Evolutionary conservation across 495 filamentous ascomycete genomes (phyloP), one percentile per base, ranked within the genome.

Genomic region (Xylaria telfairii): DNA sequence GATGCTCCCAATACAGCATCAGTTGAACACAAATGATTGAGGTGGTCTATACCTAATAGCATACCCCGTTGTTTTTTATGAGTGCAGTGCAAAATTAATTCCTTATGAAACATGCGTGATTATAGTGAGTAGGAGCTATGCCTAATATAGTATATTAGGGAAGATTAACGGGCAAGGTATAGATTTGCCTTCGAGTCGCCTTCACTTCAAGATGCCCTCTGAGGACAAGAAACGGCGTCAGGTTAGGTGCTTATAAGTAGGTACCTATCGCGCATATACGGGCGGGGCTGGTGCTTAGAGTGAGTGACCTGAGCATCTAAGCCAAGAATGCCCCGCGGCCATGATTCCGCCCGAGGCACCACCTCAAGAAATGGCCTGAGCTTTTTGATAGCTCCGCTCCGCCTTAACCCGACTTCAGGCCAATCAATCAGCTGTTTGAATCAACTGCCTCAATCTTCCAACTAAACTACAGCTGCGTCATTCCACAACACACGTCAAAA

Each of bases 401-500:
- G 65, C 53, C 65, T 46, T n/a, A 34, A 59, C 53, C 65, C 65
- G 65, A 60, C 64, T 32, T 59, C 37, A 68, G 41, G 28, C 37
- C 53, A 59, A 41, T 49, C 65, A 60, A 68, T 60, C 65, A 60
- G 44, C 65, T 44, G 62, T 51, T 65, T 51, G 7, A 17, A 44
- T 17, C 47, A 44, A 42, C 32, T 19, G 34, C 65, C 44, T 49
- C 39, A 15, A 28, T 51, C 39, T 54, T 13, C n/a, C 47, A 28
- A 67, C 34, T 60, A 63, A 46, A 24, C 57, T 51, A 39, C 24
- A 19, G 37, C 42, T 69, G 39, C 61, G 54, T 64, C 66, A 70
- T 66, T 62, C 51, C 65, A 65, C 47, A 56, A 65, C 56, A 69
- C 67, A 53, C 68, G 56, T 73, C 46, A 8, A 72, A 69, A 59